Percentiles rank a stretch among this genome's conserved stretches.
phyloP scores from a whole-genome alignment of 805 yeast species.

The Ogataea ganodermae region DNA sequence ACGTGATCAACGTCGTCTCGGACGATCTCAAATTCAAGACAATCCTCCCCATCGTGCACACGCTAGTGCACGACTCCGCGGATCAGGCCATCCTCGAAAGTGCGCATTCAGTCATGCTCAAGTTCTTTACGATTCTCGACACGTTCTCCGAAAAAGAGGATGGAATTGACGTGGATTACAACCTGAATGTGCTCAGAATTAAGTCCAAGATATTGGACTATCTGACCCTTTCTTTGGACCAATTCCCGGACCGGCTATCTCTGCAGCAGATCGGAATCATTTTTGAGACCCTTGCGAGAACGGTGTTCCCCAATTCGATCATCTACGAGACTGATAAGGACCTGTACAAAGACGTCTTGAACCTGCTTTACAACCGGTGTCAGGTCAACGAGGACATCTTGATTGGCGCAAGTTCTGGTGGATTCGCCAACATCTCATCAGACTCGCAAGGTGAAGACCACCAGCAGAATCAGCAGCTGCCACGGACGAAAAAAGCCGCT shows the following conservation, averaged over 20 bases:
- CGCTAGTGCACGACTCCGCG: slow-evolving; percentile 22
- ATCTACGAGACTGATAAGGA: slow-evolving; percentile 34
- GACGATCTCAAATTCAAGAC: slow-evolving; percentile 34
- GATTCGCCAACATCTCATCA: slow-evolving; percentile 9
- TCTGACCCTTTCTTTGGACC: slow-evolving; percentile 46
- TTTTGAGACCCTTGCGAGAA: slow-evolving; percentile 53
- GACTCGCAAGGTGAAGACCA: slow-evolving; percentile 9
- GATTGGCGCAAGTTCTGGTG: neutral
- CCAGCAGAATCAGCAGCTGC: slow-evolving; percentile 14
- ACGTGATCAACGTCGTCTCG: slow-evolving; percentile 39
- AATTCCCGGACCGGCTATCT: slow-evolving; percentile 59
- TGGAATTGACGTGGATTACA: slow-evolving; percentile 23
- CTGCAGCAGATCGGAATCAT: slow-evolving; percentile 59
- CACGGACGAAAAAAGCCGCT: slow-evolving; percentile 47
- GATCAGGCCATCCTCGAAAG: slow-evolving; percentile 51
- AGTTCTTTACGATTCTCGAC: slow-evolving; percentile 29
- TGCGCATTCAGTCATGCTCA: slow-evolving; percentile 60
- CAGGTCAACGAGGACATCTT: slow-evolving; percentile 19
- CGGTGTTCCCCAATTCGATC: slow-evolving; percentile 39
- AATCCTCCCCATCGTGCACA: slow-evolving; percentile 30
- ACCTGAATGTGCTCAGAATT: slow-evolving; percentile 14
- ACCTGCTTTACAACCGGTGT: slow-evolving; percentile 44
- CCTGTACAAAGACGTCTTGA: slow-evolving; percentile 40
- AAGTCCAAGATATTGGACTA: slow-evolving; percentile 38
- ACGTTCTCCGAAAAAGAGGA: slow-evolving; percentile 19